A percentile compares a stretch with the other conserved stretches of the same genome.
Evolutionary conservation across 73 alveolate species (phyloP).

Genomic region (Paraurostyla sp.): DNA sequence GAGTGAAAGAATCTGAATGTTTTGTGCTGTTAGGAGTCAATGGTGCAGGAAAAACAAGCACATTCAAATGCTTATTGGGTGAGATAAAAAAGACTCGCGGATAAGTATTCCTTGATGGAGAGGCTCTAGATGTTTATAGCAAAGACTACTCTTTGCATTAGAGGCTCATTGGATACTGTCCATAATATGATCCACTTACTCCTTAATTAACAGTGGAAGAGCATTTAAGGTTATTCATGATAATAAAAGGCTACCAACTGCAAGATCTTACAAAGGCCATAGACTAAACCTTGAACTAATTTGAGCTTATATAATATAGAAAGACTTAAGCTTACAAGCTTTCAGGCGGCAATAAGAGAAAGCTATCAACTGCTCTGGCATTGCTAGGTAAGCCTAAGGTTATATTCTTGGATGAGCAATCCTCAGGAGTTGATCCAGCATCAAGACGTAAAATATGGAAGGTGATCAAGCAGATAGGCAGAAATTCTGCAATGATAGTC

Average conservation of each 20-base stretch:
- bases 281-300: slow-evolving; percentile 69
- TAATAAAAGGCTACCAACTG: slow-evolving; percentile 76
- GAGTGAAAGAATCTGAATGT: slow-evolving; percentile 82
- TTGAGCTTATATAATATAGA: slow-evolving; percentile 70
- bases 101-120: no score
- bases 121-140: no score
- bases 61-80: slow-evolving; percentile 82
- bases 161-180: slow-evolving; percentile 80
- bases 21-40: slow-evolving; percentile 84
- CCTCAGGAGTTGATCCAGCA: slow-evolving; percentile 88
- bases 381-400: slow-evolving; percentile 81
- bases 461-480: slow-evolving; percentile 77
- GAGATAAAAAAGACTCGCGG: no score
- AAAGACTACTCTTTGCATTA: slow-evolving; percentile 36
- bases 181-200: slow-evolving; percentile 82
- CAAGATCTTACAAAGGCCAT: slow-evolving; percentile 54
- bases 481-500: slow-evolving; percentile 74
- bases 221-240: slow-evolving; percentile 79
- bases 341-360: slow-evolving; percentile 90
- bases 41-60: slow-evolving; percentile 90
- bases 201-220: slow-evolving; percentile 83
- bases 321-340: slow-evolving; percentile 70
- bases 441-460: slow-evolving; percentile 86
- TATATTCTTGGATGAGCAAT: slow-evolving; percentile 86
- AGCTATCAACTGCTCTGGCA: slow-evolving; percentile 83